phyloP scores from a whole-genome alignment of 2,329 filamentous ascomycete genomes.

The Colletotrichum sp. region DNA sequence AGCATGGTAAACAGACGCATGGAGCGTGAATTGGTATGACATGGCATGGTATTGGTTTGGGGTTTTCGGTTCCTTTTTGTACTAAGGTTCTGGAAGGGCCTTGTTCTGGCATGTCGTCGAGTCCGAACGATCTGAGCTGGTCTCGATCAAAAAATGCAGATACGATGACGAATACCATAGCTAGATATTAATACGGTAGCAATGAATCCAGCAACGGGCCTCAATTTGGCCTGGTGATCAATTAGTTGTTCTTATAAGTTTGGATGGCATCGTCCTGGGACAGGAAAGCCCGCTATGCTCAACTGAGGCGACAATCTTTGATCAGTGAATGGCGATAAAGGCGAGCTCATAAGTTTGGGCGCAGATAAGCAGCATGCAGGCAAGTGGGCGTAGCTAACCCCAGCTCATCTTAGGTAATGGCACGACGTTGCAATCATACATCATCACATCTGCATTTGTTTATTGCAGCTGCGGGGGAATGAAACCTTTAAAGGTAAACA shows the following conservation, averaged over 20 bases:
- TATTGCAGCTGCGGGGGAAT: no score
- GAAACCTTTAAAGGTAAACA: no score
- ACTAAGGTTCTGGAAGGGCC: neutral
- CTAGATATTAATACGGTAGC: neutral
- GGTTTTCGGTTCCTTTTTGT: neutral
- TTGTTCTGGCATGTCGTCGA: neutral
- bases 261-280: neutral
- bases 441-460: no score
- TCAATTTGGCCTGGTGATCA: fast-evolving
- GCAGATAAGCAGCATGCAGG: no score
- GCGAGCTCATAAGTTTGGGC: no score
- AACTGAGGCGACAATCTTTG: neutral
- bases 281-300: neutral
- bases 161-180: neutral
- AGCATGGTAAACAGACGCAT: neutral
- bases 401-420: no score
- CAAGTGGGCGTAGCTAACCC: no score
- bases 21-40: neutral
- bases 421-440: no score
- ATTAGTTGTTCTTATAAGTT: fast-evolving
- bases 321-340: no score
- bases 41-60: neutral
- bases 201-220: neutral
- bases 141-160: neutral
- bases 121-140: neutral